phyloP scores from a whole-genome alignment of 2,329 filamentous ascomycete species.

The Periglandula ipomoeae region DNA sequence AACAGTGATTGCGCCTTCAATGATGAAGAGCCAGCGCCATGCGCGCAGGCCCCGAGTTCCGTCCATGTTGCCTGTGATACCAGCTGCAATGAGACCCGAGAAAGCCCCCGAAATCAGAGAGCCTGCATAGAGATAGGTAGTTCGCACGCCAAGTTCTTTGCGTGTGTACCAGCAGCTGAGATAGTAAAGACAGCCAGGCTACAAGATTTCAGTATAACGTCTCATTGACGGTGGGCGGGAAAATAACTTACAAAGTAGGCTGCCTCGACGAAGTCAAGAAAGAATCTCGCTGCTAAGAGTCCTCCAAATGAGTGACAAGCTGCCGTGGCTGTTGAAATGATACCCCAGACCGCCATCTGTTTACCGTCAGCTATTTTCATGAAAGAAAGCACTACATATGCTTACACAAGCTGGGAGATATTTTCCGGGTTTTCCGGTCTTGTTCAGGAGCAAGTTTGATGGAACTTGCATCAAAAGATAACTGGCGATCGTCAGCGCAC shows the following conservation, averaged over 20 bases:
- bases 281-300: conserved; percentile 27
- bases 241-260: conserved; percentile 30
- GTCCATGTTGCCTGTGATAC: conserved; percentile 59
- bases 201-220: background rate
- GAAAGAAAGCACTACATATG: background rate
- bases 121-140: conserved; percentile 57
- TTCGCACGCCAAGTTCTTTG: conserved; percentile 57
- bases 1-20: conserved; percentile 59
- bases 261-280: conserved; percentile 29
- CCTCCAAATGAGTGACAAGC: conserved; percentile 22
- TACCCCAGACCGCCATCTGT: conserved; percentile 2
- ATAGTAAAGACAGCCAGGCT: conserved; percentile 54
- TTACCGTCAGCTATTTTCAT: background rate
- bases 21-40: conserved; percentile 49
- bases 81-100: conserved; percentile 54
- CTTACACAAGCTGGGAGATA: conserved; percentile 35
- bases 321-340: conserved; percentile 23
- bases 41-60: conserved; percentile 47
- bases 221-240: background rate
- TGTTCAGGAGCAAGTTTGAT: conserved; percentile 42
- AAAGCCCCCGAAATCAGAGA: conserved; percentile 64
- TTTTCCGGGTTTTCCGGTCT: conserved; percentile 37
- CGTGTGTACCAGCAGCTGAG: conserved; percentile 60
- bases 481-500: conserved; percentile 13
- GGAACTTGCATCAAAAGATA: conserved; percentile 43